phyloP scores from a whole-genome alignment of 371 early-diverging fungal genomes.

The Choanephora cucurbitarum region DNA sequence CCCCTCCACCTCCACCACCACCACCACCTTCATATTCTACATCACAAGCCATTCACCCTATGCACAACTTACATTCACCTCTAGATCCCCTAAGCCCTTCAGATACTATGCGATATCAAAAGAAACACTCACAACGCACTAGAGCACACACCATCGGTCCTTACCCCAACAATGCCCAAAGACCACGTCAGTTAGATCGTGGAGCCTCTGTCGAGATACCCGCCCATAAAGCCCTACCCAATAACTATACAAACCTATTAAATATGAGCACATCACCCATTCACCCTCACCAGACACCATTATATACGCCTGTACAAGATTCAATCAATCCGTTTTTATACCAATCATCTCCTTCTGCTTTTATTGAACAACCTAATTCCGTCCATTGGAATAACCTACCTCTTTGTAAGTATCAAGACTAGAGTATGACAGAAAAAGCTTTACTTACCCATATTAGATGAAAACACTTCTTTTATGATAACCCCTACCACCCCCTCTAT shows the following conservation, averaged over 20 bases:
- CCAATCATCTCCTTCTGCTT: constrained; percentile 3
- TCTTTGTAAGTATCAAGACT: constrained; percentile 18
- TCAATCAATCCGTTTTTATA: constrained; percentile 1
- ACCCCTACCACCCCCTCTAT: constrained; percentile 14
- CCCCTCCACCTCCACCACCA: constrained; percentile 24
- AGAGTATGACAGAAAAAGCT: too few species aligned
- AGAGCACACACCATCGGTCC: constrained; percentile 27
- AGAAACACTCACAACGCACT: constrained; percentile 14
- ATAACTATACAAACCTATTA: not conserved
- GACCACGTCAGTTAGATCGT: constrained; percentile 1
- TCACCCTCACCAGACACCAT: not conserved
- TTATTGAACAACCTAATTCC: constrained; percentile 6
- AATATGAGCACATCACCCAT: not conserved
- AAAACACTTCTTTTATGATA: constrained; percentile 9
- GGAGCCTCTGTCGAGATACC: constrained; percentile 11
- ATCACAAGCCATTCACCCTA: not conserved
- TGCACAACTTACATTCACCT: not conserved
- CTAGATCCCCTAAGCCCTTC: constrained; percentile 10
- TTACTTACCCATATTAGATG: too few species aligned
- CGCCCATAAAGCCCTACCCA: not conserved
- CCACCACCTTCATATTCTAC: constrained; percentile 2
- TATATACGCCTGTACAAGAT: constrained; percentile 2
- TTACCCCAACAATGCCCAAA: constrained; percentile 4
- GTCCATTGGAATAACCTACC: constrained; percentile 13
- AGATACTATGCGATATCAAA: constrained; percentile 8